Evolutionary conservation across 768 basidiomycete species (phyloP).

Genomic region (Mycena rosella): DNA sequence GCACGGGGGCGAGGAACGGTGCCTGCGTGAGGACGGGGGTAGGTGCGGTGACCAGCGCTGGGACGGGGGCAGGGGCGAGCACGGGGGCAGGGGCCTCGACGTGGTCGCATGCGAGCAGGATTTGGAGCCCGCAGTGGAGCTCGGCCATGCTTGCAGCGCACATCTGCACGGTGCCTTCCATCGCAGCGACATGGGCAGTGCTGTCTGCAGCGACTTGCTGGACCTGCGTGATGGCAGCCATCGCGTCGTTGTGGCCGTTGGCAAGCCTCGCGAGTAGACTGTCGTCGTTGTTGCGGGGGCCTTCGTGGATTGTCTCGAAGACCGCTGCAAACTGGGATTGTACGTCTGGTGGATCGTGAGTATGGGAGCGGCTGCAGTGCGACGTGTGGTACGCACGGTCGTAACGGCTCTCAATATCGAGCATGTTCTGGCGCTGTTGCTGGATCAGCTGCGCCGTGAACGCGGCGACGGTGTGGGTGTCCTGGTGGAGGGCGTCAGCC

Average conservation of each 20-base stretch:
- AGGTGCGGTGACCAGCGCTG: not conserved
- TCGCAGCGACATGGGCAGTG: not conserved
- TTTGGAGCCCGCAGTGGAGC: not conserved
- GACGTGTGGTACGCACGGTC: too few relatives aligned
- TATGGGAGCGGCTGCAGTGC: too few relatives aligned
- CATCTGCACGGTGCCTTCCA: not conserved
- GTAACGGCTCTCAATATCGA: too few relatives aligned
- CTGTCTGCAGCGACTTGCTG: not conserved
- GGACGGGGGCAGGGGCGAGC: not conserved
- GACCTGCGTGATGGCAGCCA: not conserved
- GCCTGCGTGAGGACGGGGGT: not conserved
- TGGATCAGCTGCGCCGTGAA: too few relatives aligned
- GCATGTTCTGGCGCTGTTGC: too few relatives aligned
- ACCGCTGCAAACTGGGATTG: too few relatives aligned
- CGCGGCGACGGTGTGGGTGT: too few relatives aligned
- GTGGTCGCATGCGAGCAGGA: not conserved
- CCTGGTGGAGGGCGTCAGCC: too few relatives aligned
- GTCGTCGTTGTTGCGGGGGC: conserved; percentile 10
- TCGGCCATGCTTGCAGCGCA: not conserved
- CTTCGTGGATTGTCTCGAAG: not conserved
- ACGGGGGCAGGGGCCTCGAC: not conserved
- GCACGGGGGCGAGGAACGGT: not conserved
- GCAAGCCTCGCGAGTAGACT: conserved; percentile 1
- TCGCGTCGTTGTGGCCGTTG: not conserved
- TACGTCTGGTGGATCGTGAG: too few relatives aligned